phyloP scores from a whole-genome alignment of 23 red algal species.

The Gracilaria domingensis region DNA sequence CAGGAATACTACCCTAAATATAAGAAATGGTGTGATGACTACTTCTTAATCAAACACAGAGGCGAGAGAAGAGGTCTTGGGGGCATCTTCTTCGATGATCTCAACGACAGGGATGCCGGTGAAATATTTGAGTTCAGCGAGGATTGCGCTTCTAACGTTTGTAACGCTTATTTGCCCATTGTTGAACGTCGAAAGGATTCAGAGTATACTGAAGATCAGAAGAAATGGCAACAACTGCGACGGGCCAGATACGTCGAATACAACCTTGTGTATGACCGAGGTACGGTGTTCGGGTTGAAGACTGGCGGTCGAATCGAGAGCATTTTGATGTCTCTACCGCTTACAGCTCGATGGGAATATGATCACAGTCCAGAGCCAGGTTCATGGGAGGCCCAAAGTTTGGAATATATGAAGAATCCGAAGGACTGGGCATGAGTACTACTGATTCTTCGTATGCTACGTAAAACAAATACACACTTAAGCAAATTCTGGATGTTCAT shows the following conservation, averaged over 20 bases:
- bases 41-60: constrained; percentile 95
- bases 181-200: constrained; percentile 85
- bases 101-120: constrained; percentile 82
- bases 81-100: constrained; percentile 99
- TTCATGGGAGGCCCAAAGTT: constrained; percentile 89
- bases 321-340: constrained; percentile 98
- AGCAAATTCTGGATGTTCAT: too few relatives aligned
- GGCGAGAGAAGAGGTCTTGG: constrained; percentile 94
- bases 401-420: constrained; percentile 85
- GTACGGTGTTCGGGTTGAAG: constrained; percentile 98
- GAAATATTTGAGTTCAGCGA: constrained; percentile 85
- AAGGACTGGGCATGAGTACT: constrained; percentile 77
- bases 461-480: neutral
- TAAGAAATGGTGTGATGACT: constrained; percentile 99
- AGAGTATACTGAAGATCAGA: constrained; percentile 83
- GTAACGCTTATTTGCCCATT: constrained; percentile 89
- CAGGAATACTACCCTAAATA: constrained; percentile 85
- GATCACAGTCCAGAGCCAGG: constrained; percentile 85
- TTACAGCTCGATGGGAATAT: constrained; percentile 94
- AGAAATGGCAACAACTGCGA: constrained; percentile 96
- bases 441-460: neutral
- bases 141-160: constrained; percentile 76
- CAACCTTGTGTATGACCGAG: constrained; percentile 98
- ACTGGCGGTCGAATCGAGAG: constrained; percentile 99
- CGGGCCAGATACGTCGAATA: constrained; percentile 97